Evolutionary conservation across 2,329 filamentous ascomycete genomes (phyloP).

Genomic region (Diplodia scrobiculata): DNA sequence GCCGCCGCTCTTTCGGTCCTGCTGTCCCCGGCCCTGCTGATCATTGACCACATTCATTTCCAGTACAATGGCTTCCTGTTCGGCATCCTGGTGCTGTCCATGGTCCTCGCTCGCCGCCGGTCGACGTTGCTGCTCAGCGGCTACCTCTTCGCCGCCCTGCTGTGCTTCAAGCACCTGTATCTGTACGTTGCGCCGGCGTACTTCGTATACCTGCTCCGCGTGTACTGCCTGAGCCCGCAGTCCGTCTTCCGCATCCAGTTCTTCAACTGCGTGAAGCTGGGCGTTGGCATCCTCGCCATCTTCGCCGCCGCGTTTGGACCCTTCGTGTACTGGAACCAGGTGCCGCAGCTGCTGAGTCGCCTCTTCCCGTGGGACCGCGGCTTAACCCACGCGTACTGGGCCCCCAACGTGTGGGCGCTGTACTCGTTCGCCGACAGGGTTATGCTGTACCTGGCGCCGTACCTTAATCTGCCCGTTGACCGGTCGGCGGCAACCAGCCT

Average conservation of each 20-base stretch:
- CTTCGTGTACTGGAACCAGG: conserved; percentile 77
- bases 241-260: conserved; percentile 76
- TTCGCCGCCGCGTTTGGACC: conserved; percentile 85
- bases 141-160: conserved; percentile 75
- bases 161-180: conserved; percentile 98
- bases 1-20: conserved; percentile 85
- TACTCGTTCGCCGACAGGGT: conserved; percentile 89
- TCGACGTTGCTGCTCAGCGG: conserved; percentile 77
- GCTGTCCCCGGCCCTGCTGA: conserved; percentile 86
- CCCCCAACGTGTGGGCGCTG: conserved; percentile 93
- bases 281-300: conserved; percentile 67
- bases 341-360: conserved; percentile 78
- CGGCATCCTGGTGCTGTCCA: conserved; percentile 81
- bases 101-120: conserved; percentile 76
- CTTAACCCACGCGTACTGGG: conserved; percentile 97
- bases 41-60: conserved; percentile 98
- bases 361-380: conserved; percentile 94
- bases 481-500: conserved; percentile 78
- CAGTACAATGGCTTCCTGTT: conserved; percentile 99
- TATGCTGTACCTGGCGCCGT: conserved; percentile 80
- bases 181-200: conserved; percentile 95
- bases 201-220: conserved; percentile 87
- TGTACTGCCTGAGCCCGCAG: conserved; percentile 79
- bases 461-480: conserved; percentile 73
- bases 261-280: conserved; percentile 81